Evolutionary conservation across 176 grass and related monocot species (phyloP), one percentile per base, ranked within the genome.

Genomic region (Aegilops tauschii): DNA sequence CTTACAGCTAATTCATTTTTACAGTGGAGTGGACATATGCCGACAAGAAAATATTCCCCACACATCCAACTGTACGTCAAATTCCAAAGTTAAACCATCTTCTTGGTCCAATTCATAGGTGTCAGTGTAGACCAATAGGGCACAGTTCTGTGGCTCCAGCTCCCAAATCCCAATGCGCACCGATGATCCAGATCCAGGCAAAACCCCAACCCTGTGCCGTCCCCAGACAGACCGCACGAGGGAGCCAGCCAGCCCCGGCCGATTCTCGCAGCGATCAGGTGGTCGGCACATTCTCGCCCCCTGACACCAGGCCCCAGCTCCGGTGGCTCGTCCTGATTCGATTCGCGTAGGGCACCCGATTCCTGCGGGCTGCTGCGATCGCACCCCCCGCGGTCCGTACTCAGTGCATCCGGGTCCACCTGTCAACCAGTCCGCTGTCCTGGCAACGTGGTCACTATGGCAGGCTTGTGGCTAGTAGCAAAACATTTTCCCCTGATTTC

Each of bases 151-250:
- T 11, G 12, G 42, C 31, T 30, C 69, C 54, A 44, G 30, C 2
- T 73, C 35, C 66, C 81, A 31, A 62, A 13, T 83, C 35, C 66
- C 82, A n/a, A 74, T 44, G 69, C 28, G 70, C 77, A 45, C 9
- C 29, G 76, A 52, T 64, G 76, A 50, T 37, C 17, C 64, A 47
- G 3, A 2, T 54, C 50, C 16, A 54, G 5, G 50, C 50, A 54
- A 54, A 54, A 18, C 50, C 50, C 50, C 50, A 54, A 17, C 50
- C 14, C 50, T 4, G 3, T 5, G 45, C 12, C 12, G 12, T 20
- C 28, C 65, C 44, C 44, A 40, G 12, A 32, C 12, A 37, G 28
- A 5, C 18, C 13, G 21, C 66, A 20, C 32, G 67, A 21, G 67
- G 32, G 67, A 59, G 16, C 17, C 27, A 78, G 50, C 16, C 4